Conservation (phyloP, 2,329 filamentous ascomycete genomes). For the Colletotrichum somersetense region DNA sequence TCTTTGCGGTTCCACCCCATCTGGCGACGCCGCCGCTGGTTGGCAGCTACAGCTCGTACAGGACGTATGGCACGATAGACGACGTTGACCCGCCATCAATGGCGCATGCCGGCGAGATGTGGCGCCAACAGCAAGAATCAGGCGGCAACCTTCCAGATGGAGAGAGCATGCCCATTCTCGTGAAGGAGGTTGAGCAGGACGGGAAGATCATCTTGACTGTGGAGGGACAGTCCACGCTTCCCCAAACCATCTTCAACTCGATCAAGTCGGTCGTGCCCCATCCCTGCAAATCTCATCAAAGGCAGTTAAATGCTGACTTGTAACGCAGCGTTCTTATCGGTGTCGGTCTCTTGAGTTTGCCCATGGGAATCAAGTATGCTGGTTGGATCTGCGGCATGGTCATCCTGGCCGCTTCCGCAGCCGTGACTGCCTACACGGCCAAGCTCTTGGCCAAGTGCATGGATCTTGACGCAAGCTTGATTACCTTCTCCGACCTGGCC, state of each 20-base stretch:
- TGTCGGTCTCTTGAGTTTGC: slow-evolving; percentile 88
- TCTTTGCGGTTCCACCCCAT: slow-evolving; percentile 70
- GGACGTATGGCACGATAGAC: slow-evolving; percentile 68
- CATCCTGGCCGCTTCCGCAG: slow-evolving; percentile 80
- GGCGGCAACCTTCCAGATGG: slow-evolving; percentile 63
- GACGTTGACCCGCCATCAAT: slow-evolving; percentile 61
- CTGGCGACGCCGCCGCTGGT: slow-evolving; percentile 77
- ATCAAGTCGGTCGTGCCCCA: slow-evolving; percentile 70
- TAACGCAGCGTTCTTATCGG: slow-evolving; percentile 79
- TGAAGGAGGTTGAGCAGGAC: slow-evolving; percentile 90
- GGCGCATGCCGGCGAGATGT: slow-evolving; percentile 63
- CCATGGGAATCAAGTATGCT: slow-evolving; percentile 86
- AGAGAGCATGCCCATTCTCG: slow-evolving; percentile 80
- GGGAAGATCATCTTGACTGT: slow-evolving; percentile 87
- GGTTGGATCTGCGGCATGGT: slow-evolving; percentile 88
- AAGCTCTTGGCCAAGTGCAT: slow-evolving; percentile 88
- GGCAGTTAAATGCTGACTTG: slow-evolving; percentile 7
- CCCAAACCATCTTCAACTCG: slow-evolving; percentile 96
- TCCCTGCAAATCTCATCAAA: neutral
- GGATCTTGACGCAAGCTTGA: slow-evolving; percentile 84
- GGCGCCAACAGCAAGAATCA: slow-evolving; percentile 66
- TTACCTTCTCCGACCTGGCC: slow-evolving; percentile 94
- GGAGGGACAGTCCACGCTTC: slow-evolving; percentile 93
- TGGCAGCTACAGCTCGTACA: slow-evolving; percentile 75
- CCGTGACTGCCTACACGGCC: slow-evolving; percentile 87